phyloP scores from a whole-genome alignment of 225 moss, liverwort and hornwort genomes.

The Pseudisothecium myosuroides region DNA sequence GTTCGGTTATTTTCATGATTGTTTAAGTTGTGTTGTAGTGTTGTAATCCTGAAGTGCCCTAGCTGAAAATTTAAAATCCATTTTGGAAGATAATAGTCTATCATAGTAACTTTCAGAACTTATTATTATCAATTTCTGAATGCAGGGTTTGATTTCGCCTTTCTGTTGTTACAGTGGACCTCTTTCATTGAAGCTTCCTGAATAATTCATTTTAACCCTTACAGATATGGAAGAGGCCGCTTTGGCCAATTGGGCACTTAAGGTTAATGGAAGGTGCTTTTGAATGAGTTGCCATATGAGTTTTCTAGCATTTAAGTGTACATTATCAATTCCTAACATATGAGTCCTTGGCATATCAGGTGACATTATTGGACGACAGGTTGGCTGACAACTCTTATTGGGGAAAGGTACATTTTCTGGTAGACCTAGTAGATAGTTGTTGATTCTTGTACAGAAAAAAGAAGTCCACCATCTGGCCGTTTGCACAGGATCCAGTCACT shows the following conservation, averaged over 20 bases:
- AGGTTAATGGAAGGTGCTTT: background rate
- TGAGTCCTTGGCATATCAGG: constrained; percentile 24
- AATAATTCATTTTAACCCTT: background rate
- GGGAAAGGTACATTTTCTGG: constrained; percentile 60
- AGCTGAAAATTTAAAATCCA: background rate
- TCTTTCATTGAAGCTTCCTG: background rate
- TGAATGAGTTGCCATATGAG: background rate
- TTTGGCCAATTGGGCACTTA: background rate
- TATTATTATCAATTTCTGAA: background rate
- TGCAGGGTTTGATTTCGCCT: background rate
- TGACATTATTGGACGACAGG: constrained; percentile 66
- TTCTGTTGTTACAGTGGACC: background rate
- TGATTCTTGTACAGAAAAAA: background rate
- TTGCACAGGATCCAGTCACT: background rate
- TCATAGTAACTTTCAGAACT: background rate
- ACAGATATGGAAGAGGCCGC: background rate
- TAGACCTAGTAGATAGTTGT: background rate
- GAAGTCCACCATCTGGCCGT: background rate
- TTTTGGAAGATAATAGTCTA: background rate
- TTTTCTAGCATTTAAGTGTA: background rate
- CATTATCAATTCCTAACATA: background rate
- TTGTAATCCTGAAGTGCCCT: background rate
- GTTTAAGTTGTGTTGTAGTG: background rate
- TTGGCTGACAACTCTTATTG: constrained; percentile 91
- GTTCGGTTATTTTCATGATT: background rate